Conservation (phyloP, 805 yeast species). For the Yamadazyma phyllophila region DNA sequence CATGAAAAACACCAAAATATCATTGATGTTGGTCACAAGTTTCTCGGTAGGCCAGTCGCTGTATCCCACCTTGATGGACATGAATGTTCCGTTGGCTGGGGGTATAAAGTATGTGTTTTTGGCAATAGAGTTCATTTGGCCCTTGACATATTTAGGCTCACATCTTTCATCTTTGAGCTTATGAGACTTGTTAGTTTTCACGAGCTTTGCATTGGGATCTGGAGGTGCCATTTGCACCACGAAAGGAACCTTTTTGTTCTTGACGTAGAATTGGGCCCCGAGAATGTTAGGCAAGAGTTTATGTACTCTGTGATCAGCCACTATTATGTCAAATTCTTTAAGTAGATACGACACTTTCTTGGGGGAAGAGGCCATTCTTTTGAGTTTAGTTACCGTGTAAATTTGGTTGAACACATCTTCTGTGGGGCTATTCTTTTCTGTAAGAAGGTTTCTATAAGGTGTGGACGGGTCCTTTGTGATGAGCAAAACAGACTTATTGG, state of each 20-base stretch:
- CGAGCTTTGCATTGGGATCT: constrained; percentile 32
- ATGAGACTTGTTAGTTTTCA: constrained; percentile 27
- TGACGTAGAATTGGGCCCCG: constrained; percentile 60
- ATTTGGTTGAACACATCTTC: constrained; percentile 62
- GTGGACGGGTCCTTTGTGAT: constrained; percentile 74
- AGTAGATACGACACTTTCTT: constrained; percentile 47
- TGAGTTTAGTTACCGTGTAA: constrained; percentile 56
- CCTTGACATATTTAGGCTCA: constrained; percentile 61
- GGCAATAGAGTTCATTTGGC: constrained; percentile 63
- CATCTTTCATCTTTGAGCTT: constrained; percentile 56
- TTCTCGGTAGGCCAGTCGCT: constrained; percentile 43
- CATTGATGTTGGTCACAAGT: constrained; percentile 51
- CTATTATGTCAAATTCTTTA: constrained; percentile 62
- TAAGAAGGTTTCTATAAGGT: constrained; percentile 49
- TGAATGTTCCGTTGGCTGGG: constrained; percentile 60
- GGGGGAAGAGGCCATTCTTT: constrained; percentile 42
- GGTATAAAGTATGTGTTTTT: constrained; percentile 58
- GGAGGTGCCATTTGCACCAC: constrained; percentile 60
- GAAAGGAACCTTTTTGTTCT: constrained; percentile 64
- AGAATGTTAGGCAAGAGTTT: constrained; percentile 56
- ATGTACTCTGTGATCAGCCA: constrained; percentile 69
- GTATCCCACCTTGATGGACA: constrained; percentile 60
- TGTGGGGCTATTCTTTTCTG: constrained; percentile 50
- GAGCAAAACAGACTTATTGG: constrained; percentile 52
- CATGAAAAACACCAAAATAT: constrained; percentile 49